phyloP scores from a whole-genome alignment of 306 rosid genomes.

The Lathyrus tuberosus region DNA sequence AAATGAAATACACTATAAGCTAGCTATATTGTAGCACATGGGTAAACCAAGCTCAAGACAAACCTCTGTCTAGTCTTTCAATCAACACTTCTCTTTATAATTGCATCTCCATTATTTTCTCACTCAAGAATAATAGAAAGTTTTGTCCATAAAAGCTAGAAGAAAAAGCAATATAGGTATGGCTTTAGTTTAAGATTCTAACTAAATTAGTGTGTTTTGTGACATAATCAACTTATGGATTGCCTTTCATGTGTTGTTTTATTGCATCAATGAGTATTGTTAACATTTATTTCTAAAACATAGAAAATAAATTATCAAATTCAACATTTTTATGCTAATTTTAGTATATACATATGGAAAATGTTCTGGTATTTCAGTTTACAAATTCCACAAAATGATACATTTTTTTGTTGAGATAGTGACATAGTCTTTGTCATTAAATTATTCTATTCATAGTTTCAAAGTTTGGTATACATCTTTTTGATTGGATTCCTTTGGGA shows the following conservation, averaged over 20 bases:
- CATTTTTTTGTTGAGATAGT: too few relatives aligned
- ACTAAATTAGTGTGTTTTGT: neutral
- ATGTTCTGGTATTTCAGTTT: neutral
- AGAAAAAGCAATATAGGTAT: conserved; percentile 5
- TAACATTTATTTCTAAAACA: conserved; percentile 3
- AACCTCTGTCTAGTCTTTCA: conserved; percentile 19
- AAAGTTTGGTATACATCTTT: conserved; percentile 44
- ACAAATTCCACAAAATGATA: neutral
- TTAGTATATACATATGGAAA: neutral
- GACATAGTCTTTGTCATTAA: too few relatives aligned
- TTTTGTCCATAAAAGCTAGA: neutral
- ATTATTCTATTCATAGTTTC: neutral
- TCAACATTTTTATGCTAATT: conserved; percentile 16
- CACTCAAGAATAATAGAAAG: conserved; percentile 12
- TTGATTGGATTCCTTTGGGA: conserved; percentile 28
- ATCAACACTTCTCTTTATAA: conserved; percentile 18
- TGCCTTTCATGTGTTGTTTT: conserved; percentile 35
- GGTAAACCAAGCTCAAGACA: conserved; percentile 38
- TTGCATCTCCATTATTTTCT: conserved; percentile 12
- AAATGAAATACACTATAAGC: neutral
- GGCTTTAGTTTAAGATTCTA: conserved; percentile 7
- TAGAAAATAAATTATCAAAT: neutral
- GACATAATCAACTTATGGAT: neutral
- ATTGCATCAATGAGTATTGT: conserved; percentile 29
- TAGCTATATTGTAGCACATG: conserved; percentile 14